Conservation (phyloP, 192 early-diverging fungal species). For the Backusella westeae region DNA sequence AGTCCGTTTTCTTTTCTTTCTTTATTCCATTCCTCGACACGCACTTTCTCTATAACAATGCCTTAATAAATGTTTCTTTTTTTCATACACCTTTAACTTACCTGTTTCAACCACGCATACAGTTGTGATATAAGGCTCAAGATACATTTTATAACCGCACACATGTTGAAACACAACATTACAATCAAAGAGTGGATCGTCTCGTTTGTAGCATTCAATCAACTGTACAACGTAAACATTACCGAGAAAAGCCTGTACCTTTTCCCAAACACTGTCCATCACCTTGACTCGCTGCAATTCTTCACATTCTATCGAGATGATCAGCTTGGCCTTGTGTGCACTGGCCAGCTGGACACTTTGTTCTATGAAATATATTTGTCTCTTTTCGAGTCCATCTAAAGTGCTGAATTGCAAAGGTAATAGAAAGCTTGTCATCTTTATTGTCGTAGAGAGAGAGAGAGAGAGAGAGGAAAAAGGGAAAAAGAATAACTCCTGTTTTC, state of each 20-base stretch:
- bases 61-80: no score
- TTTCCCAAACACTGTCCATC: constrained; percentile 19
- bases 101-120: constrained; percentile 4
- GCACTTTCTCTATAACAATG: background rate
- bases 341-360: background rate
- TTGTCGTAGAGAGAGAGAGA: background rate
- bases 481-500: background rate
- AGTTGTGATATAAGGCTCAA: constrained; percentile 10
- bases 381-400: background rate
- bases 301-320: constrained; percentile 1
- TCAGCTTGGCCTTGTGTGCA: background rate
- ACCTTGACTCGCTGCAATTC: background rate
- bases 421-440: constrained; percentile 1
- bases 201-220: constrained; percentile 38
- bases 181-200: constrained; percentile 47
- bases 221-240: constrained; percentile 51
- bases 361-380: background rate
- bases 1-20: background rate
- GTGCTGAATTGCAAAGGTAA: background rate
- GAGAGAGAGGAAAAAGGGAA: background rate
- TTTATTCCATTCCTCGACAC: background rate
- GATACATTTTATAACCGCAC: constrained; percentile 59
- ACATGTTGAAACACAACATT: constrained; percentile 56
- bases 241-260: constrained; percentile 15
- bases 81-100: background rate